phyloP scores from a whole-genome alignment of 768 basidiomycete species.

The Calocera viscosa region DNA sequence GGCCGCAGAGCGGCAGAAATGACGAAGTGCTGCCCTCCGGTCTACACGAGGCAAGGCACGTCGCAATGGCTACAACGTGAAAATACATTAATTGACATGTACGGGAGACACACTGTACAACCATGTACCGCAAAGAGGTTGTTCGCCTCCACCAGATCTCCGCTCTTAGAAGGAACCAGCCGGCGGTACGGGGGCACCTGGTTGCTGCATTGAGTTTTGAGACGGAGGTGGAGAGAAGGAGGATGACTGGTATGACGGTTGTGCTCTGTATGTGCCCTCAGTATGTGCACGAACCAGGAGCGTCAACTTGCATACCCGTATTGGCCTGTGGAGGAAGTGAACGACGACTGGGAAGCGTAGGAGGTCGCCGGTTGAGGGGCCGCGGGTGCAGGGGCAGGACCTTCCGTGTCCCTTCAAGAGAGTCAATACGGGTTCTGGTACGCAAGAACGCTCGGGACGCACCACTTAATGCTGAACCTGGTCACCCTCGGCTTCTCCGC shows the following conservation, averaged over 20 bases:
- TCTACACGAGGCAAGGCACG: neutral
- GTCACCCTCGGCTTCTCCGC: conserved; percentile 89
- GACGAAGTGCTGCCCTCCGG: too few species aligned
- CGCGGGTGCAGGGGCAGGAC: neutral
- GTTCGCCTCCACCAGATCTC: neutral
- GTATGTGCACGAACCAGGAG: neutral
- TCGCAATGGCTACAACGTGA: too few species aligned
- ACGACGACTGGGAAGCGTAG: neutral
- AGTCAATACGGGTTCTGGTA: neutral
- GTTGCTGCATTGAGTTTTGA: neutral
- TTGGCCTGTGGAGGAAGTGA: neutral
- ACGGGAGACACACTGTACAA: too few species aligned
- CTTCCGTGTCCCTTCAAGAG: neutral
- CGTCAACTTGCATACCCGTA: neutral
- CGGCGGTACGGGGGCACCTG: neutral
- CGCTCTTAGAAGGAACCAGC: neutral
- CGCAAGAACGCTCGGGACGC: neutral
- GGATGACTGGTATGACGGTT: neutral
- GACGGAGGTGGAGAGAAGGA: neutral
- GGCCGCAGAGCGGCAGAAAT: too few species aligned
- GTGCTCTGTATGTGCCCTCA: neutral
- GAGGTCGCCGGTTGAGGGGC: neutral
- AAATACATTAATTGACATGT: too few species aligned
- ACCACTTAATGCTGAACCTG: conserved; percentile 37
- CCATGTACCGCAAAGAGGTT: too few species aligned